A percentile compares a stretch with the other conserved stretches of the same genome.
Evolutionary conservation across 129 eudicot species (phyloP).

Genomic region (Saussurea involucrata): DNA sequence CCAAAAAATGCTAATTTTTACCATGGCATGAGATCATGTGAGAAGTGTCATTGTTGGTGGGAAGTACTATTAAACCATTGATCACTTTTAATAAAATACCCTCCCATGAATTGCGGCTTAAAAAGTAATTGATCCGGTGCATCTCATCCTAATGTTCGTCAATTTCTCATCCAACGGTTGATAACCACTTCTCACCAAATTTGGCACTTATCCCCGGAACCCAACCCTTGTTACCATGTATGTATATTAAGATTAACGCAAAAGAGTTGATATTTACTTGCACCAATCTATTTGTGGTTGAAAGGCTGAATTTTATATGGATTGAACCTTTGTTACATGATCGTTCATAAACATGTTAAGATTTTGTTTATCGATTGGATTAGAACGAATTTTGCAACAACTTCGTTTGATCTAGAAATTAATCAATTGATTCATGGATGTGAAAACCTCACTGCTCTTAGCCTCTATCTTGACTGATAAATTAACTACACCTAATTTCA

Average conservation of each 20-base stretch:
- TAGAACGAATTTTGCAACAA: neutral
- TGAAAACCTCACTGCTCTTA: neutral
- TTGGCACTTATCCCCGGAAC: no score
- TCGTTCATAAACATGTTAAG: neutral
- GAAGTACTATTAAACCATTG: no score
- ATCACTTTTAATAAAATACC: no score
- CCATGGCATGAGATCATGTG: no score
- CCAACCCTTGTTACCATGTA: no score
- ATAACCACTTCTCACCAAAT: no score
- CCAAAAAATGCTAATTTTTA: neutral
- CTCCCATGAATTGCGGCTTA: no score
- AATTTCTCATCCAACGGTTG: no score
- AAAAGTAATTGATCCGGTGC: no score
- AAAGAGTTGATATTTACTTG: neutral
- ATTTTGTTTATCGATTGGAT: neutral
- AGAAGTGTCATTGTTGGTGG: no score
- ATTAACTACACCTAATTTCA: conserved; percentile 3
- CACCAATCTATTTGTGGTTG: neutral
- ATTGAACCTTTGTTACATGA: neutral
- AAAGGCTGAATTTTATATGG: neutral
- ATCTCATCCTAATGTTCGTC: no score
- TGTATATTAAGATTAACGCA: neutral
- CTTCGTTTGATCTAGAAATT: neutral
- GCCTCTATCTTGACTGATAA: neutral
- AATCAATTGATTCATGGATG: conserved; percentile 1